A percentile compares a stretch with the other conserved stretches of the same genome.
Conservation (phyloP, 805 yeast species). For the Cyberlindnera saturnus region DNA sequence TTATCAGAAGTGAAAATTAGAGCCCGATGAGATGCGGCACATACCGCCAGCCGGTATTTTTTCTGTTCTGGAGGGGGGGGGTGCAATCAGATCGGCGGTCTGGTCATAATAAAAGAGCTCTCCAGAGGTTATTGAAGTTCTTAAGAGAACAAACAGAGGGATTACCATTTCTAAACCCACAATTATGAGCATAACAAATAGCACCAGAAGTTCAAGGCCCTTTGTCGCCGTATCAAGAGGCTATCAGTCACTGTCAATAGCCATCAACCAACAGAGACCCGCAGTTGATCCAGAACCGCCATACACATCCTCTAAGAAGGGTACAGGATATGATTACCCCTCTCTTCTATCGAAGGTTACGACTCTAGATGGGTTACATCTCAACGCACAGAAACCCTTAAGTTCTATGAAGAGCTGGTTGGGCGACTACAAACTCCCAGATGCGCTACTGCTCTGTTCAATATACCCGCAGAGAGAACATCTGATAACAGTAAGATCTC, state of each 20-base stretch:
- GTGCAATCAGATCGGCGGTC: neutral
- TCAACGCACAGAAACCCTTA: neutral
- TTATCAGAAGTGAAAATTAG: neutral
- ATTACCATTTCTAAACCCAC: no score
- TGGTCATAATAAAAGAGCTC: no score
- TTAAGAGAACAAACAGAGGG: no score
- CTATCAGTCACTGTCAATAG: conserved; percentile 7
- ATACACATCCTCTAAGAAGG: no score
- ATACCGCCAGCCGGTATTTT: neutral
- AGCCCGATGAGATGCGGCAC: neutral
- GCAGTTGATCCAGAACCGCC: no score
- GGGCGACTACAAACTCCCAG: conserved; percentile 6
- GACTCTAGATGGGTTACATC: neutral
- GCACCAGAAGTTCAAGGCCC: no score
- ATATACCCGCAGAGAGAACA: conserved; percentile 8
- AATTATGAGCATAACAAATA: no score
- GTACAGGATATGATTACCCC: no score
- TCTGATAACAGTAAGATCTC: conserved; percentile 1
- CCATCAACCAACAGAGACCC: neutral
- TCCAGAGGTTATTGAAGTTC: no score
- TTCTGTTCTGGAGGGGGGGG: neutral
- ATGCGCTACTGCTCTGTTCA: conserved; percentile 7
- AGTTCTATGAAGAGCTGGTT: conserved; percentile 1
- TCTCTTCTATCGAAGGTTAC: no score
- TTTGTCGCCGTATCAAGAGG: neutral